Evolutionary conservation across 768 basidiomycete species (phyloP).

Genomic region (Boletales sp.): DNA sequence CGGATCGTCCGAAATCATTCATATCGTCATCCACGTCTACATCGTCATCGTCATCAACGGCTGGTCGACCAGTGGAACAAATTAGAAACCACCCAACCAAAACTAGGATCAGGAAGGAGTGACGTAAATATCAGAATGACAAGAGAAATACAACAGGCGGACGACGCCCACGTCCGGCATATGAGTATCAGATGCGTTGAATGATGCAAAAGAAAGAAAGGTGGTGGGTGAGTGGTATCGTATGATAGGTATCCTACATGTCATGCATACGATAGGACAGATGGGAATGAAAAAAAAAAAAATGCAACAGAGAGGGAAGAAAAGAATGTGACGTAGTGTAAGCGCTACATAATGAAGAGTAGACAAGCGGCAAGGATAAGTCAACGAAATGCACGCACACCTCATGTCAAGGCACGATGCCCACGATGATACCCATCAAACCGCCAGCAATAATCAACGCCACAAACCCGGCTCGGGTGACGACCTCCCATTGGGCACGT

Average conservation of each 20-base stretch:
- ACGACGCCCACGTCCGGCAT: not conserved
- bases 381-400: not conserved
- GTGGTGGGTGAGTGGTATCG: not conserved
- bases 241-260: not conserved
- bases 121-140: too few relatives aligned
- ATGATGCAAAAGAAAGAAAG: not conserved
- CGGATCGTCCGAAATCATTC: too few relatives aligned
- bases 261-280: not conserved
- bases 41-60: too few relatives aligned
- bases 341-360: too few relatives aligned
- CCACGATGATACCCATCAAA: constrained; percentile 31
- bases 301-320: too few relatives aligned
- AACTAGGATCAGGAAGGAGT: too few relatives aligned
- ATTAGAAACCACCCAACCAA: too few relatives aligned
- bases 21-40: too few relatives aligned
- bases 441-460: constrained; percentile 39
- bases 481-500: constrained; percentile 85
- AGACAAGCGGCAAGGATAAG: not conserved
- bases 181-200: not conserved
- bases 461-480: constrained; percentile 53
- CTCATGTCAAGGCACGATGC: constrained; percentile 7
- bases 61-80: too few relatives aligned
- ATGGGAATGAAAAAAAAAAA: not conserved
- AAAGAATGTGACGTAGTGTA: too few relatives aligned
- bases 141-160: not conserved